Evolutionary conservation across 495 filamentous ascomycete species (phyloP), one percentile per base, ranked within the genome.

Genomic region (Aspergillus biplanus): DNA sequence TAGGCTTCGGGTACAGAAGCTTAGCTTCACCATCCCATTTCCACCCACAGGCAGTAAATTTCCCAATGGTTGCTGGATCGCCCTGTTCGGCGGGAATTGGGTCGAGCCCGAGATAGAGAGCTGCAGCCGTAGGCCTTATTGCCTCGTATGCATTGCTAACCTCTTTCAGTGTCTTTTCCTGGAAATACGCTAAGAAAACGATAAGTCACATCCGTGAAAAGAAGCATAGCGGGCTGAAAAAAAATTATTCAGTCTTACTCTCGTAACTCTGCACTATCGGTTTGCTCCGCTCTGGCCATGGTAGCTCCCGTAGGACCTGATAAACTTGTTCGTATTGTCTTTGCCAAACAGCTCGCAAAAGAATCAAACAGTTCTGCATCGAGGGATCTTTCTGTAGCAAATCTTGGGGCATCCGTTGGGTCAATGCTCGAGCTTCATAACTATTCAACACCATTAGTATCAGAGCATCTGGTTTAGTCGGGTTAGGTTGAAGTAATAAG

Each of bases 261-360:
- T 80, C 75, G 58, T 79, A 81, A 71, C 79, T 74, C 33, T 64
- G 63, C 9, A 80, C 77, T 15, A 85, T 62, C 8, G 75, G 73
- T 37, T 71, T 65, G 5, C 82, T 63, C 21, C 55, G 56, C 5
- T 74, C 70, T 35, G 80, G 72, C 83, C 83, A 86, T 32, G 75
- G 73, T 13, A 75, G 52, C n/a, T 68, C 69, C 50, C 78, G 63
- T 21, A 83, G 73, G 11, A 77, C 72, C 52, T 65, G 70, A 56
- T 83, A 85, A 52, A 80, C 71, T 27, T 72, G 69, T 18, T 64
- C 71, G 61, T 84, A 76, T 33, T 78, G 70, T 15, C 72, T 75
- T 27, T 84, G 82, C 76, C 82, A 86, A 16, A 83, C 68, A 8
- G 82, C 80, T 42, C 76, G 77, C 34, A 86, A 70, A 18, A 86